A percentile compares a stretch with the other conserved stretches of the same genome.
phyloP scores from a whole-genome alignment of 371 early-diverging fungal species.

The Enterocytospora artemiae region DNA sequence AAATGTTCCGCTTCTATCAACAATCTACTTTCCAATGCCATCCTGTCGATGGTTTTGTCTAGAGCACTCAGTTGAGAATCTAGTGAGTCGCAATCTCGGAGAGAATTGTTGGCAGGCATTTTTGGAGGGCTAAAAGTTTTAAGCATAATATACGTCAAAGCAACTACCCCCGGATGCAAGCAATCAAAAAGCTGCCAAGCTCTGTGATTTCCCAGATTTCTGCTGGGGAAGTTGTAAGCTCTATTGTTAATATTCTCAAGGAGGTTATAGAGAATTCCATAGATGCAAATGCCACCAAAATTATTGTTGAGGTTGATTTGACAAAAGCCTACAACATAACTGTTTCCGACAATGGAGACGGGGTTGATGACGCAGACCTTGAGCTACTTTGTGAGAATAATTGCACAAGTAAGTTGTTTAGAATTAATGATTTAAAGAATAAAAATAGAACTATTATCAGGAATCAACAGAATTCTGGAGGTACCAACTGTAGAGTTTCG shows the following conservation, averaged over 20 bases:
- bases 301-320: constrained; percentile 69
- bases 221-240: constrained; percentile 58
- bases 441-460: neutral
- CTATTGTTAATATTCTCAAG: constrained; percentile 76
- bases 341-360: constrained; percentile 88
- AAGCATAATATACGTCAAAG: no score
- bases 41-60: constrained; percentile 46
- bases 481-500: no score
- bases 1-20: constrained; percentile 56
- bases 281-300: constrained; percentile 76
- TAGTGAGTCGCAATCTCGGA: no score
- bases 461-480: neutral
- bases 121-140: no score
- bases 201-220: no score
- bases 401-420: constrained; percentile 78
- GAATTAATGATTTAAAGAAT: constrained; percentile 69
- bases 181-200: no score
- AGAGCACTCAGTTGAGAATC: constrained; percentile 36
- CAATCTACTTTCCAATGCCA: constrained; percentile 46
- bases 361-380: constrained; percentile 70
- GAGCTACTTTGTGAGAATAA: constrained; percentile 75
- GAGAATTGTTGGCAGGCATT: no score
- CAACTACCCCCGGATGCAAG: no score
- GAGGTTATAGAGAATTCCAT: constrained; percentile 90
- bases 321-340: constrained; percentile 70